These are phyloP conservation scores for Gracilaria caudata DNA, from an alignment of 23 red algal species.

Conservation along the genomic window DNA sequence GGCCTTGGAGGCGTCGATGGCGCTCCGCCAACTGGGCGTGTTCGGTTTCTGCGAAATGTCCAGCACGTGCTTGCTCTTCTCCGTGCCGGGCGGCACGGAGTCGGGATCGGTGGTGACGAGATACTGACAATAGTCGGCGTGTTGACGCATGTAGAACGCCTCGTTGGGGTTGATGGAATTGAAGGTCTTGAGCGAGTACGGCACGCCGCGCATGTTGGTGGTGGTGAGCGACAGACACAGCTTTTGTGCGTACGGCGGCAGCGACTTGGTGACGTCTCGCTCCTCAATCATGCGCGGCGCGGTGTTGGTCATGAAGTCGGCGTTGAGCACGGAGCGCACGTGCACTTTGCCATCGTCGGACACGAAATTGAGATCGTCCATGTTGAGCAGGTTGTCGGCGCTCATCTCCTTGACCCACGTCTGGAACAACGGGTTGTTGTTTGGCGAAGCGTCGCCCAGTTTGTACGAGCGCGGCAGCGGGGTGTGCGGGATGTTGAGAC, in stretches of 20 bases:
- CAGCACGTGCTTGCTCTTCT: not conserved
- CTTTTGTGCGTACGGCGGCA: conserved; percentile 1
- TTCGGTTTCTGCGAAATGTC: not conserved
- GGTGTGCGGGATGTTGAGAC: not conserved
- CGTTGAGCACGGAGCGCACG: conserved; percentile 35
- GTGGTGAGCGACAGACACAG: conserved; percentile 21
- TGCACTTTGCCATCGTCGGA: not conserved
- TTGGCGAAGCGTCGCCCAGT: conserved; percentile 1
- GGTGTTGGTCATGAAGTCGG: conserved; percentile 15
- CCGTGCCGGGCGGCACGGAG: not conserved
- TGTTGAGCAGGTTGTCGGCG: conserved; percentile 4
- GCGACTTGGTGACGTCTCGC: not conserved
- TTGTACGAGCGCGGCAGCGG: conserved; percentile 6
- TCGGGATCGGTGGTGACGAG: not conserved
- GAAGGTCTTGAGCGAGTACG: conserved; percentile 24
- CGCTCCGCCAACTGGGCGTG: not conserved
- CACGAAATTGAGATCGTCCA: not conserved
- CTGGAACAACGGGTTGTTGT: conserved; percentile 19
- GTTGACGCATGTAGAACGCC: conserved; percentile 34
- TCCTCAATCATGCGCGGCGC: not conserved
- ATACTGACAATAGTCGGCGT: conserved; percentile 25
- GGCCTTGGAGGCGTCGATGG: not conserved
- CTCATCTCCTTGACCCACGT: conserved; percentile 43
- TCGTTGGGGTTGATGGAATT: not conserved
- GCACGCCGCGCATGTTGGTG: conserved; percentile 38